A percentile compares a stretch with the other conserved stretches of the same genome.
Evolutionary conservation across 306 rosid genomes (phyloP).

Genomic region (Fragaria nilgerrensis): DNA sequence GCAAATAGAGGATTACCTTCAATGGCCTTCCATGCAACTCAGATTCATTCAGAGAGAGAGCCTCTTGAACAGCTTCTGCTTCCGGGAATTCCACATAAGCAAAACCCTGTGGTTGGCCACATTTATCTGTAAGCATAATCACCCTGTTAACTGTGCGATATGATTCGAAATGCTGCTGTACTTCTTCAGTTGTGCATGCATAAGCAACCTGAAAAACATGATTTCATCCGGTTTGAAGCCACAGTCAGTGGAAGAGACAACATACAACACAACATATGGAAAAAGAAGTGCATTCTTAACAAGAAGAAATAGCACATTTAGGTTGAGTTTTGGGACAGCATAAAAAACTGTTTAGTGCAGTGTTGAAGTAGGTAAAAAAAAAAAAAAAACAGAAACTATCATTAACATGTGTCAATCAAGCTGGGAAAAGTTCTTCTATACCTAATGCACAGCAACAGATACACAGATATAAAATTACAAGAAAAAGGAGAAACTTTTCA

Average conservation of each 20-base stretch:
- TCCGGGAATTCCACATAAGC: constrained; percentile 91
- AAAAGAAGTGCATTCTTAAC: background rate
- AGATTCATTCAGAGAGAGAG: constrained; percentile 66
- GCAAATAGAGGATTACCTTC: constrained; percentile 45
- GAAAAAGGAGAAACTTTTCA: too few relatives aligned
- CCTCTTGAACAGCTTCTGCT: constrained; percentile 85
- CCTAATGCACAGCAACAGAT: too few relatives aligned
- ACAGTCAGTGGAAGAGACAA: constrained; percentile 19
- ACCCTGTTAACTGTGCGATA: constrained; percentile 91
- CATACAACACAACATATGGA: background rate
- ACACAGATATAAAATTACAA: too few relatives aligned
- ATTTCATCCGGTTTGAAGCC: constrained; percentile 28
- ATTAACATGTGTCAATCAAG: too few relatives aligned
- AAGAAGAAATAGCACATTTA: background rate
- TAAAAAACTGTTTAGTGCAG: too few relatives aligned
- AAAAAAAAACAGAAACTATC: too few relatives aligned
- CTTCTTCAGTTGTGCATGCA: constrained; percentile 98
- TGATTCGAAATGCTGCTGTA: constrained; percentile 92
- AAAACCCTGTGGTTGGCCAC: constrained; percentile 93
- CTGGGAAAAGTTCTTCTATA: too few relatives aligned
- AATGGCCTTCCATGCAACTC: constrained; percentile 88
- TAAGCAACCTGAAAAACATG: constrained; percentile 72
- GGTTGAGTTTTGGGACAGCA: background rate
- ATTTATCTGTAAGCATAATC: constrained; percentile 82
- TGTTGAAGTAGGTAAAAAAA: too few relatives aligned